These are phyloP conservation scores for Pyrus hybrid DNA, from an alignment of 331 rosid species.

Conservation along the genomic window DNA sequence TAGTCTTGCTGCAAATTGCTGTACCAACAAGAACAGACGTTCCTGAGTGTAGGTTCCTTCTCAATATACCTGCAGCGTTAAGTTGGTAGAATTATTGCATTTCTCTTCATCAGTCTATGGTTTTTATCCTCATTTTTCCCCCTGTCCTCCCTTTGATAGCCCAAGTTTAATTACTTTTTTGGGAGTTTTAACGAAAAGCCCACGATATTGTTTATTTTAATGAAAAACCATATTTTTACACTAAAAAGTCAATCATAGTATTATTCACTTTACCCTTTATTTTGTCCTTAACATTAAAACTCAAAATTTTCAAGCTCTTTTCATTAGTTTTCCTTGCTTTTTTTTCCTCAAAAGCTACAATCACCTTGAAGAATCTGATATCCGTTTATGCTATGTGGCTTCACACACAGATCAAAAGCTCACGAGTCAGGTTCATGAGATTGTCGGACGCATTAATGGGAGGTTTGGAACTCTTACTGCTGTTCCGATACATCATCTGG, in stretches of 20 bases:
- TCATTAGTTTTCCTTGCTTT: no score
- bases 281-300: no score
- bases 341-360: not conserved
- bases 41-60: slow-evolving; percentile 67
- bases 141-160: not conserved
- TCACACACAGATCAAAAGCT: slow-evolving; percentile 83
- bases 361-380: not conserved
- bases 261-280: no score
- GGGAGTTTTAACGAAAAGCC: no score
- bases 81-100: not conserved
- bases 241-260: no score
- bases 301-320: no score
- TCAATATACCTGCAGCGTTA: slow-evolving; percentile 15
- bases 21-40: slow-evolving; percentile 93
- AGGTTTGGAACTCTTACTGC: slow-evolving; percentile 95
- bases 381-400: slow-evolving; percentile 1
- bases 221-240: no score
- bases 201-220: no score
- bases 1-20: slow-evolving; percentile 91
- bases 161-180: not conserved
- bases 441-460: slow-evolving; percentile 97
- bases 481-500: slow-evolving; percentile 96
- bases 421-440: slow-evolving; percentile 97
- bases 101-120: not conserved
- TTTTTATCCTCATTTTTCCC: not conserved